Evolutionary conservation across 768 basidiomycete species (phyloP).

Genomic region (Lanmaoa rubissima): DNA sequence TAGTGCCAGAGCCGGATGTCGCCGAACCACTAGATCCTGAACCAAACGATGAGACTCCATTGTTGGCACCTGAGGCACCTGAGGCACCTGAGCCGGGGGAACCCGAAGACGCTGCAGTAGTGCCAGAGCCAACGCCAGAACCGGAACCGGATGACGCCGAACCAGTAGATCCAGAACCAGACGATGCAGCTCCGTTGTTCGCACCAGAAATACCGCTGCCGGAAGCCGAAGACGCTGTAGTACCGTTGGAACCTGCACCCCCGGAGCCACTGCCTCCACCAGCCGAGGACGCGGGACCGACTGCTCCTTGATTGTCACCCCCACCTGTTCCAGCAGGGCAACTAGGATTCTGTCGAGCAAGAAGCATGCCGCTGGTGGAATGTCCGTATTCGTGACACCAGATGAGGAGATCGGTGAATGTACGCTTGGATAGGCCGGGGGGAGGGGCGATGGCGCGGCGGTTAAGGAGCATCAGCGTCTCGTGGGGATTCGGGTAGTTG

Average conservation of each 20-base stretch:
- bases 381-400: conserved; percentile 26
- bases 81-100: conserved; percentile 1
- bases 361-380: conserved; percentile 12
- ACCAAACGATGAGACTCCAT: neutral
- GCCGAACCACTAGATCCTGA: neutral
- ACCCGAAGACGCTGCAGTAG: neutral
- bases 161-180: neutral
- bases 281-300: neutral
- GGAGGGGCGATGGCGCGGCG: conserved; percentile 21
- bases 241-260: neutral
- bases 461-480: conserved; percentile 25
- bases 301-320: neutral
- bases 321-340: conserved; percentile 10
- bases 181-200: neutral
- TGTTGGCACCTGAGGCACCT: neutral
- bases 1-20: neutral
- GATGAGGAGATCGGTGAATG: conserved; percentile 27
- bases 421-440: conserved; percentile 19
- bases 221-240: neutral
- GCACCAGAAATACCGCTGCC: neutral
- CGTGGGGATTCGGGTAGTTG: conserved; percentile 21
- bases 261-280: neutral
- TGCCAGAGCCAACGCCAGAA: neutral
- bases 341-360: conserved; percentile 23
- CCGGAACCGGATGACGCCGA: neutral